Base-by-base conservation (phyloP, 768 basidiomycete genomes). In the Fomitopsis serialis region DNA sequence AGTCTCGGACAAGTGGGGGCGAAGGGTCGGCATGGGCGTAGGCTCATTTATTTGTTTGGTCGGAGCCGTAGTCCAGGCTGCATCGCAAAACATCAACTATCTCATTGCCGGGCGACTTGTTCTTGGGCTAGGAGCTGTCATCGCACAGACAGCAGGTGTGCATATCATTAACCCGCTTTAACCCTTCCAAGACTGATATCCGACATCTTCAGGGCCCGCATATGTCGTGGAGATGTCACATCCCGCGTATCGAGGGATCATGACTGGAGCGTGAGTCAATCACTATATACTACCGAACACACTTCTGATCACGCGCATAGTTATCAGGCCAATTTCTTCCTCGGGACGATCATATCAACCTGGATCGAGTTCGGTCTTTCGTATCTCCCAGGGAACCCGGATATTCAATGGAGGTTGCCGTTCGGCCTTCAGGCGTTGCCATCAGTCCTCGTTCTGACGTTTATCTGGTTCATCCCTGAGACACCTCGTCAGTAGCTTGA, bases 341-440 rank as follows among this genome's bases (percentile, higher is more conserved):
- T 60, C 22, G 59, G 59, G 5, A 60, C 59, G 2, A 60, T 60
- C 51, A 54, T 53, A 17, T 60, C 59, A 29, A 62, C 46, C 12
- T 60, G 53, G 54, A 37, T 58, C 66, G 74, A 74, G 48, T 72
- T 73, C 27, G 80, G 79, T 75, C 63, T 70, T 13, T 76, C 74
- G 43, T 75, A 73, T 59, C 72, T 73, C 17, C 68, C 73, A 1
- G 27, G 48, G 63, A 47, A 58, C 40, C 57, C 53, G 42, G 60
- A 53, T 47, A 82, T 81, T 82, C 78, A 80, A 12, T 88, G 85
- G 81, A 76, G 89, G 29, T 72, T 81, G 29, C 87, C 86, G 7
- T 77, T 79, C 3, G 69, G 86, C 13, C 72, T 85, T 2, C 86
- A 89, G 67, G 84, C 79, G 3, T 54, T 77, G 19, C 75, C 77